Evolutionary conservation across 176 grass and related monocot species (phyloP), one percentile per base, ranked within the genome.

Genomic region (Musa beccarii): DNA sequence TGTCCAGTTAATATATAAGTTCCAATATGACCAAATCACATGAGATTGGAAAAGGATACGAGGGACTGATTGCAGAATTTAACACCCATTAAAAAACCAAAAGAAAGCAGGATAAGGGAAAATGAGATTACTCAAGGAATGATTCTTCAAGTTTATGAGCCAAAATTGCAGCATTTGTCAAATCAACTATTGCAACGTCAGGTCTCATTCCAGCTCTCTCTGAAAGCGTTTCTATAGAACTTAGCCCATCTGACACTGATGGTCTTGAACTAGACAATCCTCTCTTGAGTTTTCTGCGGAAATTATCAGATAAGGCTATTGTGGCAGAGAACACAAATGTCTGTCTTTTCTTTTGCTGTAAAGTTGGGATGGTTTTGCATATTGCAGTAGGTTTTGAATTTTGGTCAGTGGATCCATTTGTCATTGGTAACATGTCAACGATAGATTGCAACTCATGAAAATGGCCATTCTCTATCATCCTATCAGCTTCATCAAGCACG

Each of bases 281-380:
- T 59, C 79, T 85, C 77, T 90, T 96, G 29, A 96, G 84, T 77
- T 96, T 96, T 76, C 89, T 92, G 15, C 93, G 87, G 66, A 96
- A 96, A 80, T 92, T 96, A 69, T 86, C 87, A 53, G 93, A 96
- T 34, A 96, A 86, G 29, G 93, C 78, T 43, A 96, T 91, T 29
- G 93, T 96, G 20, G 93, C 93, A 28, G 93, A 96, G 84, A 96
- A 92, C 12, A 96, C 93, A 82, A 92, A 92, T 49, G 89, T 96
- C 86, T 96, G 93, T 53, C 93, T 85, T 78, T 96, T 96, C 81
- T 96, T 96, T 82, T 84, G 78, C 81, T 88, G 89, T 76, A 96
- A 79, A 69, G 57, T 90, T 56, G 78, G 84, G 23, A 89, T 68
- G 63, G 86, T 89, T 75, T 92, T 79, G 63, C 86, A 86, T 75